A percentile compares a stretch with the other conserved stretches of the same genome.
phyloP scores from a whole-genome alignment of 495 filamentous ascomycete species.

The Durotheca rogersii region DNA sequence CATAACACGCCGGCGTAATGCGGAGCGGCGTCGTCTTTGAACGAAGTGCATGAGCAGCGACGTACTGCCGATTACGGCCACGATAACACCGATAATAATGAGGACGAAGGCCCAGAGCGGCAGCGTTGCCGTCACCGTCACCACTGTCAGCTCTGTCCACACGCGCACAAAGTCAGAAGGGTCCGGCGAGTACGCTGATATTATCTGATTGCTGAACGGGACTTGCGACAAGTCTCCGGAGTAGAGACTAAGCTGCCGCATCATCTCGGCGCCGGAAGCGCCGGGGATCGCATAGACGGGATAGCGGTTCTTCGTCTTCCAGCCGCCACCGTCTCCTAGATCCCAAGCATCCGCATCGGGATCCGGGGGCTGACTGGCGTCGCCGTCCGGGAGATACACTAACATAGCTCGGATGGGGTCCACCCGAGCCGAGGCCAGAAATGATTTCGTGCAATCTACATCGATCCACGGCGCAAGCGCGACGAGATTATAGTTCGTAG shows the following conservation, averaged over 20 bases:
- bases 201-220: constrained; percentile 57
- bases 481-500: constrained; percentile 62
- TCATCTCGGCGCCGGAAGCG: constrained; percentile 60
- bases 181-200: constrained; percentile 62
- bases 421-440: constrained; percentile 60
- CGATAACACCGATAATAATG: constrained; percentile 72
- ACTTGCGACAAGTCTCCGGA: constrained; percentile 67
- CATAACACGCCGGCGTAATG: constrained; percentile 66
- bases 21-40: constrained; percentile 63
- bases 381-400: constrained; percentile 68
- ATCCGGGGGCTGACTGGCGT: constrained; percentile 59
- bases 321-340: constrained; percentile 60
- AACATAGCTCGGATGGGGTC: constrained; percentile 66
- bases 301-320: constrained; percentile 64
- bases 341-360: constrained; percentile 62
- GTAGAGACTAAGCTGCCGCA: constrained; percentile 71
- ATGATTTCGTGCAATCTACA: constrained; percentile 65
- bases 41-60: constrained; percentile 73
- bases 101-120: constrained; percentile 83
- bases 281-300: constrained; percentile 86
- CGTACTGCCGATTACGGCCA: constrained; percentile 62
- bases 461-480: constrained; percentile 89
- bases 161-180: constrained; percentile 57
- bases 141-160: constrained; percentile 49
- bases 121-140: constrained; percentile 42